Conservation (phyloP, 2,329 filamentous ascomycete species). For the Lachnellula cervina region DNA sequence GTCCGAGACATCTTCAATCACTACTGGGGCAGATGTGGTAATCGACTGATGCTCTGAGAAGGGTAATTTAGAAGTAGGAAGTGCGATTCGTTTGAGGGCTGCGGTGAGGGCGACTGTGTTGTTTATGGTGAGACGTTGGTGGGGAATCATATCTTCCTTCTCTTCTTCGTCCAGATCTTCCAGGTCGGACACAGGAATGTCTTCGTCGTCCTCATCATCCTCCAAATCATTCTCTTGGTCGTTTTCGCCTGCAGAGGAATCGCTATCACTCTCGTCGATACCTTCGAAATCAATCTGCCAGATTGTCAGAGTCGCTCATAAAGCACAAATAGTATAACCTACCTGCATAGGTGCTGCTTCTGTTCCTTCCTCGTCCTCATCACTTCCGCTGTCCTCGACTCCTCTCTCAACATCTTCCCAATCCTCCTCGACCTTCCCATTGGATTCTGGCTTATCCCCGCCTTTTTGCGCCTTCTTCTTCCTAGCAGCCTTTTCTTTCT, state of each 20-base stretch:
- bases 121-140: constrained; percentile 94
- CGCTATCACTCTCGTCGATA: constrained; percentile 58
- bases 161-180: constrained; percentile 74
- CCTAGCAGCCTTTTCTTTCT: constrained; percentile 36
- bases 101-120: constrained; percentile 83
- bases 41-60: constrained; percentile 83
- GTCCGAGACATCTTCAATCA: constrained; percentile 80
- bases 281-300: constrained; percentile 46
- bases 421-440: constrained; percentile 32
- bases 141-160: constrained; percentile 79
- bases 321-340: constrained; percentile 1
- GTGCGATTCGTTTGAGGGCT: constrained; percentile 71
- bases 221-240: constrained; percentile 39
- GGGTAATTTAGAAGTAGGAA: constrained; percentile 62
- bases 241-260: constrained; percentile 46
- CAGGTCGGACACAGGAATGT: constrained; percentile 84
- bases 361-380: constrained; percentile 28
- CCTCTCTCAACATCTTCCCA: constrained; percentile 39
- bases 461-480: constrained; percentile 45
- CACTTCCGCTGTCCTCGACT: constrained; percentile 35
- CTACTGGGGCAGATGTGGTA: constrained; percentile 60
- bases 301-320: constrained; percentile 6
- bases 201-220: constrained; percentile 73
- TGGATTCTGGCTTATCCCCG: constrained; percentile 29
- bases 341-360: constrained; percentile 21